phyloP scores from a whole-genome alignment of 345 rosid genomes.

The Bruguiera sexangula region DNA sequence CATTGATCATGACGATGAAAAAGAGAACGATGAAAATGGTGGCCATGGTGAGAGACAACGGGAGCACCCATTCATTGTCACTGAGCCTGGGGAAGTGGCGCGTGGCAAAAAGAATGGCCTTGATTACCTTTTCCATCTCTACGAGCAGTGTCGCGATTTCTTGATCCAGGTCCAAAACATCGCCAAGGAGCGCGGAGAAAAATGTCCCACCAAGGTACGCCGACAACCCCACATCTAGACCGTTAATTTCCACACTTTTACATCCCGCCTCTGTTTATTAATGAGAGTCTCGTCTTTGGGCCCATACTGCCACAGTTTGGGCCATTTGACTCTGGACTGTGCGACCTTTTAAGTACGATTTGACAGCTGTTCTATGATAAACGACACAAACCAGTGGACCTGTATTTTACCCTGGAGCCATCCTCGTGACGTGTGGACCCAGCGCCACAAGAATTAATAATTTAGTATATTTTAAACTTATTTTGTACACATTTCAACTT shows the following conservation, averaged over 20 bases:
- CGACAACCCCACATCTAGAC: background rate
- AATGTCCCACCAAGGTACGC: slow-evolving; percentile 96
- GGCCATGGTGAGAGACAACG: slow-evolving; percentile 63
- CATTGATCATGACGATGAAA: slow-evolving; percentile 41
- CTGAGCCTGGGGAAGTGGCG: slow-evolving; percentile 99
- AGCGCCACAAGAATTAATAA: too few relatives aligned
- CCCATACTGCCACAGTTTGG: background rate
- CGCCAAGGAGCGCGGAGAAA: slow-evolving; percentile 92
- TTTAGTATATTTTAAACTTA: too few relatives aligned
- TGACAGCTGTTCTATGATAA: slow-evolving; percentile 42
- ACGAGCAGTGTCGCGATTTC: slow-evolving; percentile 95
- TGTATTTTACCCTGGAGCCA: background rate
- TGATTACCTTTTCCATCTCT: slow-evolving; percentile 95
- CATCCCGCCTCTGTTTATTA: background rate
- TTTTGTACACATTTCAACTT: too few relatives aligned
- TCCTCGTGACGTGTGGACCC: too few relatives aligned
- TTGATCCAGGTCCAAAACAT: slow-evolving; percentile 83
- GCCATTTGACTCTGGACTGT: background rate
- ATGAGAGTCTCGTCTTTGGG: background rate
- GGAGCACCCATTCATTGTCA: slow-evolving; percentile 98
- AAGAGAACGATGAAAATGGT: slow-evolving; percentile 45
- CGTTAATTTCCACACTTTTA: background rate
- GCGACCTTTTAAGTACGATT: background rate
- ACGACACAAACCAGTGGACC: slow-evolving; percentile 30
- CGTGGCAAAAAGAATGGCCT: slow-evolving; percentile 99